These are phyloP conservation scores for Capillidium heterosporum DNA, from an alignment of 371 early-diverging fungal genomes.

Conservation along the genomic window DNA sequence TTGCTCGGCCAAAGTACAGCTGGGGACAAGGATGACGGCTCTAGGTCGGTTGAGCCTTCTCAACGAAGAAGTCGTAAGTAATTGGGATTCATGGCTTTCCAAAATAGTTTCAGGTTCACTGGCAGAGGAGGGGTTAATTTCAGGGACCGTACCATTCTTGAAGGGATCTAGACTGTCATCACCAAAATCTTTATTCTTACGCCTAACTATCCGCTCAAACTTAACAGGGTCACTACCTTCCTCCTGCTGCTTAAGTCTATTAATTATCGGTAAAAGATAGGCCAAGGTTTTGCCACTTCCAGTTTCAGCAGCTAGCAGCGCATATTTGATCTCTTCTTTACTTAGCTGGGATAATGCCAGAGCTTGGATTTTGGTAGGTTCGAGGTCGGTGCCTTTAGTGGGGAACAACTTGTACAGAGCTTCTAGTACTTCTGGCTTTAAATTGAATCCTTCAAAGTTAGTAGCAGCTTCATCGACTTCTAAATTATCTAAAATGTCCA, in stretches of 20 bases:
- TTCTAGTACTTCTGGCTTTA: slow-evolving; percentile 4
- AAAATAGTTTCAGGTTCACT: slow-evolving; percentile 5
- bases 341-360: slow-evolving; percentile 65
- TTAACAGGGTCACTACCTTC: slow-evolving; percentile 26
- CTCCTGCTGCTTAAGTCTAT: slow-evolving; percentile 47
- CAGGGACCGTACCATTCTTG: neutral
- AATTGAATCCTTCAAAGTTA: slow-evolving; percentile 6
- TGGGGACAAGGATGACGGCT: slow-evolving; percentile 89
- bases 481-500: neutral
- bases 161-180: neutral
- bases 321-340: slow-evolving; percentile 24
- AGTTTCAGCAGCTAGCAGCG: slow-evolving; percentile 84
- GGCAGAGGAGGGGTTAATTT: no score
- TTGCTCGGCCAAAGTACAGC: slow-evolving; percentile 83
- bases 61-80: slow-evolving; percentile 12
- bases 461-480: neutral
- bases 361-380: slow-evolving; percentile 85
- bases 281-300: slow-evolving; percentile 98
- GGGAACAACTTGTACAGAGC: neutral
- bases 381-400: slow-evolving; percentile 8
- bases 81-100: slow-evolving; percentile 9
- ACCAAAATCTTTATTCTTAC: neutral
- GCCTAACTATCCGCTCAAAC: neutral
- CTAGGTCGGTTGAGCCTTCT: slow-evolving; percentile 50
- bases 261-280: slow-evolving; percentile 75